Conservation (phyloP, 2,329 filamentous ascomycete species). For the Gremmenia infestans region DNA sequence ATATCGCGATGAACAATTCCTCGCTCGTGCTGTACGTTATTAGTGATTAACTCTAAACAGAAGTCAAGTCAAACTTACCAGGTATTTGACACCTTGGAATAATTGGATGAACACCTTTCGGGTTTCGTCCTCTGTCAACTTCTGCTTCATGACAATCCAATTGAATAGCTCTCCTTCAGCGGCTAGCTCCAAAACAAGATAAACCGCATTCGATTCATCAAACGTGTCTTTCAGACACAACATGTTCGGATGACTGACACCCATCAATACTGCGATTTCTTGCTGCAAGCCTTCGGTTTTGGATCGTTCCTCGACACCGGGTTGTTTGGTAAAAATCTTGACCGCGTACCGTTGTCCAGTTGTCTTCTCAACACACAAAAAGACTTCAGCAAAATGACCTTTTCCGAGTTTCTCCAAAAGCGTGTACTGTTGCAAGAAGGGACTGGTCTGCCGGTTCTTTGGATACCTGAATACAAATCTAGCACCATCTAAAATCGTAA, state of each 20-base stretch:
- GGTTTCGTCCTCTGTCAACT: slow-evolving; percentile 76
- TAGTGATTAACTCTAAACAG: slow-evolving; percentile 18
- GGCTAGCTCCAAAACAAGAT: slow-evolving; percentile 85
- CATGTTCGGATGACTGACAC: slow-evolving; percentile 91
- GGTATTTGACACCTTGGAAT: slow-evolving; percentile 89
- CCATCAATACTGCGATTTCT: slow-evolving; percentile 94
- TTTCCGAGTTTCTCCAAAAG: slow-evolving; percentile 83
- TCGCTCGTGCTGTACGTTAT: slow-evolving; percentile 71
- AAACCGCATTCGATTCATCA: slow-evolving; percentile 84
- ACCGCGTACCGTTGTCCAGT: slow-evolving; percentile 82
- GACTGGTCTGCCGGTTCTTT: slow-evolving; percentile 64
- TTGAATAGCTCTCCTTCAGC: slow-evolving; percentile 95
- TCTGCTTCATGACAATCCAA: slow-evolving; percentile 84
- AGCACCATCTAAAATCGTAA: slow-evolving; percentile 78
- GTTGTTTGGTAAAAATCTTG: slow-evolving; percentile 87
- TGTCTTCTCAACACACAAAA: slow-evolving; percentile 80
- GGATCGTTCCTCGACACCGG: slow-evolving; percentile 74
- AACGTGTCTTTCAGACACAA: slow-evolving; percentile 94
- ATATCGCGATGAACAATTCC: slow-evolving; percentile 98
- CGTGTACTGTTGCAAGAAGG: slow-evolving; percentile 81
- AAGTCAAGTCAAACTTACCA: slow-evolving; percentile 54
- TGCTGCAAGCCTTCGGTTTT: slow-evolving; percentile 86
- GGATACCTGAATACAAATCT: slow-evolving; percentile 93
- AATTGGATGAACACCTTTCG: slow-evolving; percentile 86
- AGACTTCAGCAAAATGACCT: slow-evolving; percentile 92